Evolutionary conservation across 352 stramenopile genomes (phyloP), one percentile per base, ranked within the genome.

Genomic region (Phytophthora syringae): DNA sequence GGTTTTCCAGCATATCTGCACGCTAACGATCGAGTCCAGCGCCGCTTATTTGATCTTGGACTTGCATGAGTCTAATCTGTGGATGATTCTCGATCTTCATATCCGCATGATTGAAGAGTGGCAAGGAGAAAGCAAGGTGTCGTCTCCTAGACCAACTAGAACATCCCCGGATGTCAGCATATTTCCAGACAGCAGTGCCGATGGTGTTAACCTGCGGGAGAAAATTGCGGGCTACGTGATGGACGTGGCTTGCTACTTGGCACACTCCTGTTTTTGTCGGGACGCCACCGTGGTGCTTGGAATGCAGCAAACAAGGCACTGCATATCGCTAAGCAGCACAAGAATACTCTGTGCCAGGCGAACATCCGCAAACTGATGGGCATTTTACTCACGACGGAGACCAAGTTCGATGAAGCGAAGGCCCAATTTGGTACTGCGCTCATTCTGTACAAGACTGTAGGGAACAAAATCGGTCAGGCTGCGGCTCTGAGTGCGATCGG

Each of bases 1-100:
- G 86, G 76, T 92, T 5, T 91, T 92, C 30, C 80, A 92, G 55
- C 81, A 92, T 47, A 94, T 94, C 52, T 92, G 86, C 54, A 94
- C 86, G 10, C 67, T 94, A 2, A 76, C 83, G 7, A 71, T 84
- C 10, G 79, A 86, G 52, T 94, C 86, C 6, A 91, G 73, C 22
- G 86, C 86, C 5, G 82, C 86, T 25, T 94, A 94, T 51, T 56
- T 94, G 71, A 89, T 94, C 44, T 52, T 94, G 12, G 86, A 94
- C 40, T 79, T 92, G 52, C 83, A 92, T 27, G 83, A 94, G 42
- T 86, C 86, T 20, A 94, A 94, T 42, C 34, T 92, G 43, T 94
- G 86, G 86, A 92, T 92, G 79, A 79, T 88, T 49, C 56, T 94
- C 5, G 83, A 92, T 61, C 75, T 90, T 6, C 85, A 92, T 52